Base-by-base conservation (phyloP, 306 rosid genomes). In the Malus sieversii region DNA sequence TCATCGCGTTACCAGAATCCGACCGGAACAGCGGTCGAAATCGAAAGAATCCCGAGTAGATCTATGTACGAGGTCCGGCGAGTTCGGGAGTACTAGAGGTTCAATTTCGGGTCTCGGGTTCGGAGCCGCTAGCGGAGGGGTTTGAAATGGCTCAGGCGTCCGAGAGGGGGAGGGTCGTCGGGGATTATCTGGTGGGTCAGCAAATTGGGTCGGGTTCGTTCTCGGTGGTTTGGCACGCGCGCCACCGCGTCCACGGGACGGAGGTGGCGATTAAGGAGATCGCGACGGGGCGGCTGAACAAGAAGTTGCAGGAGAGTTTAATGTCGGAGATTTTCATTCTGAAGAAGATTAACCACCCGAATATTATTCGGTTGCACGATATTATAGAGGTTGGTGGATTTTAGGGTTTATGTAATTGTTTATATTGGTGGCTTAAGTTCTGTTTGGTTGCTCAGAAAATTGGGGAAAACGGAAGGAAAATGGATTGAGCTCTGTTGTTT, bases 261-360 rank as follows among this genome's bases (percentile, higher is more conserved):
- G 99, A 96, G 83, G 99, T 96, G 67, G 99, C 99, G 65, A 96
- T 92, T 52, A 96, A 96, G 85, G 99, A 96, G 85, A 96, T 96
- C 79, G 89, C 87, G 42, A 96, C 85, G 78, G 77, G 77, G 11
- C 84, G 92, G 67, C 97, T 96, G 69, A 92, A 87, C 77, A 88
- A 90, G 84, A 96, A 96, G 86, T 77, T 96, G 88, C 97, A 86
- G 76, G 99, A 96, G 44, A 90, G 97, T 62, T 87, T 96, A 27
- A 87, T 96, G 97, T 90, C 97, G 2, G 99, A 96, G 91, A 92
- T 96, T 84, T 78, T 70, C 42, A 96, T 96, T 82, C 80, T 96
- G 83, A 88, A 90, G 88, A 82, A 77, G 84, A 90, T 92, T 85
- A 85, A 82, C 58, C 99, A 96, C 74, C 96, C 98, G 16, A 96